phyloP scores from a whole-genome alignment of 495 filamentous ascomycete species.

The Aspergillus leporis region DNA sequence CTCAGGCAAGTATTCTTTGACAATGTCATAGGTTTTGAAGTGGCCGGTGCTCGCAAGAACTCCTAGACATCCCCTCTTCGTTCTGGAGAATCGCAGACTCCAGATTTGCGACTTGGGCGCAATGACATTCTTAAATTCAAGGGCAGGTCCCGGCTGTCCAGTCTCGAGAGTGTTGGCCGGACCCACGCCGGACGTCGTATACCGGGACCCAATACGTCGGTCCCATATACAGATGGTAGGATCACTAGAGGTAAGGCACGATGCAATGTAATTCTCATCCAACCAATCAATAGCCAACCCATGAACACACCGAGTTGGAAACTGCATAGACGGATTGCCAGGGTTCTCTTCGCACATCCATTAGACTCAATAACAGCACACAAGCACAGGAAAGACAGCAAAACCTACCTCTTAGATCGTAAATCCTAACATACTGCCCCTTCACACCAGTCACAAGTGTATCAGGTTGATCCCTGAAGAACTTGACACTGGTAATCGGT shows the following conservation, averaged over 20 bases:
- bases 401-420: slow-evolving; percentile 78
- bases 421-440: slow-evolving; percentile 82
- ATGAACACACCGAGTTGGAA: slow-evolving; percentile 81
- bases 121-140: slow-evolving; percentile 68
- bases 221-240: slow-evolving; percentile 85
- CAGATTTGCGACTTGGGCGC: slow-evolving; percentile 62
- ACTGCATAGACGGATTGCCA: slow-evolving; percentile 59
- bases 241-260: slow-evolving; percentile 70
- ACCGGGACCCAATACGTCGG: slow-evolving; percentile 62
- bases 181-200: slow-evolving; percentile 40
- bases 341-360: slow-evolving; percentile 40
- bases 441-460: slow-evolving; percentile 81
- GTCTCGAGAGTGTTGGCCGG: slow-evolving; percentile 34
- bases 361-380: slow-evolving; percentile 12
- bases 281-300: slow-evolving; percentile 87
- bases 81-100: slow-evolving; percentile 77
- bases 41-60: slow-evolving; percentile 78
- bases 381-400: slow-evolving; percentile 13
- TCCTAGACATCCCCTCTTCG: slow-evolving; percentile 70
- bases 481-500: slow-evolving; percentile 85
- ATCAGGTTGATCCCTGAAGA: slow-evolving; percentile 83
- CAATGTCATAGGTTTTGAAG: slow-evolving; percentile 70
- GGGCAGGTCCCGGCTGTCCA: slow-evolving; percentile 49
- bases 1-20: slow-evolving; percentile 55
- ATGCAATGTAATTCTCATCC: slow-evolving; percentile 93